Evolutionary conservation across 108 stramenopile genomes (phyloP), one percentile per base, ranked within the genome.

Genomic region (Conticribra guillardii): DNA sequence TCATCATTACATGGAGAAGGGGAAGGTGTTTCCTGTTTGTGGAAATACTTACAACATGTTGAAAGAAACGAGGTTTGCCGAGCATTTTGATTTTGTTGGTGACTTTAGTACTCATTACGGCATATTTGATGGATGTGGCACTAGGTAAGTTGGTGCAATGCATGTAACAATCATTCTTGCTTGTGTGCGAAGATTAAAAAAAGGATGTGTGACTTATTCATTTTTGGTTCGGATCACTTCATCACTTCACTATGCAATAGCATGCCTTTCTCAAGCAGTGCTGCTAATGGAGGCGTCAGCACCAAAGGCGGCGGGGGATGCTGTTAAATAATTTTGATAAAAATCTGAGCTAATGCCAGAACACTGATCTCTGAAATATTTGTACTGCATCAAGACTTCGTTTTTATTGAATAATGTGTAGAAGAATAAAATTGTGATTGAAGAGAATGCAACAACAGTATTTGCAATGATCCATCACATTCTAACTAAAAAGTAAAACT

Each of bases 31-130:
- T 60, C 88, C 94, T 11, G 98, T 99, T 17, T 97, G 98, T 84
- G 96, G 98, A 17, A 99, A 99, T 80, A 97, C 97, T 1, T 93
- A 82, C 72, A 88, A 86, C 53, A 99, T 97, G 97, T 73, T 98
- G 46, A 60, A 91, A 47, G 79, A 95, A 50, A 89, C 93, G 0
- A 71, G 88, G 57, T 84, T 97, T 61, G 77, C 79, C 33, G 76
- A 89, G 23, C 90, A 97, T 55, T 97, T 97, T 82, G 87, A 89
- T 1, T 96, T 95, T 68, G 66, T 96, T 73, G 96, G 96, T 29
- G 87, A 89, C 63, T 91, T 77, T 66, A 83, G 87, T 64, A 84
- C 76, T 29, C 96, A 97, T 63, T 94, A 90, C 56, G 96, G 96
- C 8, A 91, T 95, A 53, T 97, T 94, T 79, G 92, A 95, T 27